phyloP scores from a whole-genome alignment of 176 grass and related monocot genomes.

The Aegilops bicornis region DNA sequence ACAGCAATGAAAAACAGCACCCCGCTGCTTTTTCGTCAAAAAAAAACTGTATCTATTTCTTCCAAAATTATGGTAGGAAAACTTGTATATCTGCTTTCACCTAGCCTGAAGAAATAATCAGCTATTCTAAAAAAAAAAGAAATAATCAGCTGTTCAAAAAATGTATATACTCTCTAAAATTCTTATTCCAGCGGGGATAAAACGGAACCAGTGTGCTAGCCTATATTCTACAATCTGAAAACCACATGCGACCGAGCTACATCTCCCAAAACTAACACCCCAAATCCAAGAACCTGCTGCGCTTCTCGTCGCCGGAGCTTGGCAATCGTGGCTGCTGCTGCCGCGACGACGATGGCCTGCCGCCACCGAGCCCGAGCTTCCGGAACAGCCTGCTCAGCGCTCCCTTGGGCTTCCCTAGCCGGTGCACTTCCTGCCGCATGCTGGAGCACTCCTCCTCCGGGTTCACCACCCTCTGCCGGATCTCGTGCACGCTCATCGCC shows the following conservation, averaged over 20 bases:
- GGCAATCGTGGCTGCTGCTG: neutral
- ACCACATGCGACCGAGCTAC: neutral
- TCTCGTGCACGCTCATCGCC: conserved; percentile 48
- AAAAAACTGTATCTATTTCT: neutral
- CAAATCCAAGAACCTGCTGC: conserved; percentile 35
- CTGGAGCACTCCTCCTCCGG: conserved; percentile 68
- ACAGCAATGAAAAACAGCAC: no score
- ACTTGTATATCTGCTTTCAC: neutral
- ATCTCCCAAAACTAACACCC: neutral
- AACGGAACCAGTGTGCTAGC: neutral
- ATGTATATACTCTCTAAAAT: neutral
- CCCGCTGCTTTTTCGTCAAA: no score
- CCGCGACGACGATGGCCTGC: neutral
- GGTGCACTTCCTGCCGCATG: conserved; percentile 59
- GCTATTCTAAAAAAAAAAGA: neutral
- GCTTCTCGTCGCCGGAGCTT: conserved; percentile 12
- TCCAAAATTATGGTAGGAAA: neutral
- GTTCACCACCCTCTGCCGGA: conserved; percentile 48
- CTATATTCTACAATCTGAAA: neutral
- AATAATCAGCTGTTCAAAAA: neutral
- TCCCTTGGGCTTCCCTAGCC: conserved; percentile 51
- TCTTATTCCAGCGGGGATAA: neutral
- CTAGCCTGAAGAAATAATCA: neutral
- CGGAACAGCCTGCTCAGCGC: conserved; percentile 37
- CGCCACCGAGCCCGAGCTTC: conserved; percentile 46